Evolutionary conservation across 306 rosid genomes (phyloP), one percentile per base, ranked within the genome.

Genomic region (Crataegus laevigata): DNA sequence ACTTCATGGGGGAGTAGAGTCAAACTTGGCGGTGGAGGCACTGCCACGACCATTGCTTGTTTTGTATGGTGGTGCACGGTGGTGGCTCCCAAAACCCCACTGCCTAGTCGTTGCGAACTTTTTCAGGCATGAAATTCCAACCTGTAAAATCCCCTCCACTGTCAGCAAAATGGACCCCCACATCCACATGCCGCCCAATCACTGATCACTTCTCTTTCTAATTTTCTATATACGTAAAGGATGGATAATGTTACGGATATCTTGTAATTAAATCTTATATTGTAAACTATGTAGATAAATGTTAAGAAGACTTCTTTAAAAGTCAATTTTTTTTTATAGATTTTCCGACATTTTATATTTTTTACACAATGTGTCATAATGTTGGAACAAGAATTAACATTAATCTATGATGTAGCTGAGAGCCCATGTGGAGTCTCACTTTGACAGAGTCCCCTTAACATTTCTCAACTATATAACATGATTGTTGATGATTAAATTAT

Each of bases 1-100:
- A 78, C 52, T 71, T 22, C 43, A 52, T 52, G 72, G 69, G 61
- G 25, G 8, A 24, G 43, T 9, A 22, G n/a, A 68, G 83, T 69
- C 79, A 80, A 69, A 75, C 66, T 69, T 68, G 80, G 68, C 83
- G 79, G 79, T 69, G 79, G 83, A 47, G 76, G 45, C 30, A 73
- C 36, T 9, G 75, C 72, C 79, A 79, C 68, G 75, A 32, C 10
- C 5, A 10, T 21, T 51, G 42, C 71, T 8, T 34, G 22, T 21
- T 70, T 64, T 30, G 77, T 63, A 38, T 5, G 60, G 52, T 60
- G 26, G 18, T 45, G 63, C 55, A 59, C 25, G 65, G 9, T 29
- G 63, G 69, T 66, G 73, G 72, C 66, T 42, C 72, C 64, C 64
- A 66, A 36, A 4, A 14, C 67, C 38, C 67, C 11, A 30, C 30